These are phyloP conservation scores for Mycena vitilis DNA, from an alignment of 768 basidiomycete species.

Conservation along the genomic window DNA sequence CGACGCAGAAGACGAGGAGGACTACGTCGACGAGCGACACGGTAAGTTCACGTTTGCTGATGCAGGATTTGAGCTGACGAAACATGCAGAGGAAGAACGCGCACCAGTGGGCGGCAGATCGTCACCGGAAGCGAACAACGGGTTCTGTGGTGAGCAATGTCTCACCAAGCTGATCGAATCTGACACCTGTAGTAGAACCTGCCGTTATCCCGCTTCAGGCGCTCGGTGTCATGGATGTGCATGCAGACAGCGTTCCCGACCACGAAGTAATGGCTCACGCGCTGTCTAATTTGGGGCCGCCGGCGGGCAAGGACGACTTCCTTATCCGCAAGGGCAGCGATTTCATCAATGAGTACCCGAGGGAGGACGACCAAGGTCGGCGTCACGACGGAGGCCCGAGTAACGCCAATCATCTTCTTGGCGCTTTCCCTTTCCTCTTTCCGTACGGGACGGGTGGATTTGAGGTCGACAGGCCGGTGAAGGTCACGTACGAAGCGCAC, in stretches of 20 bases:
- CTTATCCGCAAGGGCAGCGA: conserved; percentile 36
- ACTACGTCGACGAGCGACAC: background rate
- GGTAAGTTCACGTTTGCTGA: background rate
- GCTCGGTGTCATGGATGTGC: conserved; percentile 8
- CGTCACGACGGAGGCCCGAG: conserved; percentile 37
- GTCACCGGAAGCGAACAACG: too few relatives aligned
- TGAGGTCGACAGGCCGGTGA: conserved; percentile 34
- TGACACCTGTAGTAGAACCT: background rate
- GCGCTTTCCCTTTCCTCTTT: conserved; percentile 46
- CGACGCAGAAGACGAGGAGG: background rate
- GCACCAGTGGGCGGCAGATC: too few relatives aligned
- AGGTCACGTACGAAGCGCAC: conserved; percentile 45
- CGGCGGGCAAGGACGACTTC: background rate
- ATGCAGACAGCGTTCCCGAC: conserved; percentile 4
- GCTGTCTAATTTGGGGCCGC: conserved; percentile 8
- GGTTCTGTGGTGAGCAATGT: too few relatives aligned
- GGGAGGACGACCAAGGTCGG: conserved; percentile 19
- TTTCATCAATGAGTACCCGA: conserved; percentile 45
- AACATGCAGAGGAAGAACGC: too few relatives aligned
- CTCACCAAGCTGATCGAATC: background rate
- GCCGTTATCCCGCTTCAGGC: conserved; percentile 4
- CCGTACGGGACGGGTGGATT: conserved; percentile 52
- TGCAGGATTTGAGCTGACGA: too few relatives aligned
- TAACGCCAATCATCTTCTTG: conserved; percentile 45
- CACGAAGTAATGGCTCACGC: conserved; percentile 1